Conservation (phyloP, 2,329 filamentous ascomycete genomes). For the Talaromyces sp. region DNA sequence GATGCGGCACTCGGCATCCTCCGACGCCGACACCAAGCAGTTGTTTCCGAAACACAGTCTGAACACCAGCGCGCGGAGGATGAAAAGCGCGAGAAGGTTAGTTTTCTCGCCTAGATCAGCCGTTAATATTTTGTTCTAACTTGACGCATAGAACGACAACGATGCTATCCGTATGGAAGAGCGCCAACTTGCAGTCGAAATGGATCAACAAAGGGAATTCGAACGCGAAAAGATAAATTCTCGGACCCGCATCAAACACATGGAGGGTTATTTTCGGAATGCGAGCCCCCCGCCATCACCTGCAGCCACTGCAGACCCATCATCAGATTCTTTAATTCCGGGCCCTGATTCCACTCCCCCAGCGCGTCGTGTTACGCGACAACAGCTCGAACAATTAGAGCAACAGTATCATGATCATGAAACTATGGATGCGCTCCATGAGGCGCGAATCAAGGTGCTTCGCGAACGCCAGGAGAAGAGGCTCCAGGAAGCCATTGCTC, state of each 20-base stretch:
- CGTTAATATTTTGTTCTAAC: background rate
- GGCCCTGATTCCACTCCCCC: conserved; percentile 26
- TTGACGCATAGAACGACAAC: conserved; percentile 36
- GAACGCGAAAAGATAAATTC: conserved; percentile 47
- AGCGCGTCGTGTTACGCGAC: conserved; percentile 41
- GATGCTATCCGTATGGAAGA: conserved; percentile 44
- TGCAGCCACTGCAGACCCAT: conserved; percentile 11
- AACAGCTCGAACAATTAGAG: conserved; percentile 47
- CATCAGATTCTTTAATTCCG: conserved; percentile 22
- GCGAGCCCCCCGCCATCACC: conserved; percentile 40
- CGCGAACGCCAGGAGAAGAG: conserved; percentile 49
- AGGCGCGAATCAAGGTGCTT: conserved; percentile 50
- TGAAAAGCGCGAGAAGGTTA: conserved; percentile 44
- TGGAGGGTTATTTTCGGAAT: conserved; percentile 51
- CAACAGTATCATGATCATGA: conserved; percentile 48
- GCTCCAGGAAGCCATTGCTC: conserved; percentile 41
- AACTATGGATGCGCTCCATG: conserved; percentile 47
- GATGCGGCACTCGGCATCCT: conserved; percentile 34
- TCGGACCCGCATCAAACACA: conserved; percentile 49
- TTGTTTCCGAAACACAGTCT: conserved; percentile 31
- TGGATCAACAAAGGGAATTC: conserved; percentile 49
- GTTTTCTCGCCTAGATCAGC: background rate
- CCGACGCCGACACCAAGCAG: conserved; percentile 32
- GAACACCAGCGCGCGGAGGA: conserved; percentile 37
- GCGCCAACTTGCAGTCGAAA: conserved; percentile 47